Percentiles rank a stretch among this genome's conserved stretches.
These are phyloP conservation scores for Chrysophaeum taylorii DNA, from an alignment of 352 stramenopile species.

Conservation along the genomic window DNA sequence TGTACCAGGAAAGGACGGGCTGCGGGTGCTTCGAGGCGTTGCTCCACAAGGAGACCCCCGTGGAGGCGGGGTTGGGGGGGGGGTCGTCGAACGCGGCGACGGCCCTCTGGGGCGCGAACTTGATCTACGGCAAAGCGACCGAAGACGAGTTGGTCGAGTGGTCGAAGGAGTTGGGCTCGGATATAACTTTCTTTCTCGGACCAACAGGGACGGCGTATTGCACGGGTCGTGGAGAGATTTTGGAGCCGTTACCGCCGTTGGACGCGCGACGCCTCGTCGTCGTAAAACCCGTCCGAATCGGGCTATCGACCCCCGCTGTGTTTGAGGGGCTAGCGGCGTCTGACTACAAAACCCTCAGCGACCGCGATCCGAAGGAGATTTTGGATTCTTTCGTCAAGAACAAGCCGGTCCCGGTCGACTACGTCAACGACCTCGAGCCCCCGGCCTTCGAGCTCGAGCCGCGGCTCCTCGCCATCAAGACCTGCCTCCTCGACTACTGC, in stretches of 20 bases:
- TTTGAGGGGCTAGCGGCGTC: slow-evolving; percentile 48
- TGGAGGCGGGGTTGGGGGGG: slow-evolving; percentile 60
- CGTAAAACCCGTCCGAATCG: slow-evolving; percentile 58
- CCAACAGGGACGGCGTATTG: slow-evolving; percentile 59
- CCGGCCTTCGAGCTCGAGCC: slow-evolving; percentile 60
- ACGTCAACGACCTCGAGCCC: slow-evolving; percentile 66
- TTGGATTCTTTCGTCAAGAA: slow-evolving; percentile 41
- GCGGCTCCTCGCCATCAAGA: slow-evolving; percentile 49
- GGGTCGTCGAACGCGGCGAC: slow-evolving; percentile 62
- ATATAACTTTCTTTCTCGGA: slow-evolving; percentile 71
- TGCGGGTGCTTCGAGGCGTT: slow-evolving; percentile 45
- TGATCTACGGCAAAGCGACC: slow-evolving; percentile 53
- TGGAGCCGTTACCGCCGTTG: neutral
- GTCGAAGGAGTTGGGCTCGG: slow-evolving; percentile 58
- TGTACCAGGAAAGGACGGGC: slow-evolving; percentile 54
- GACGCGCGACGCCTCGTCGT: slow-evolving; percentile 40
- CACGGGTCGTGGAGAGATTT: slow-evolving; percentile 57
- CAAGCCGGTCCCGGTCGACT: slow-evolving; percentile 42
- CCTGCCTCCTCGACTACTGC: slow-evolving; percentile 40
- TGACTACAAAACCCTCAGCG: slow-evolving; percentile 54
- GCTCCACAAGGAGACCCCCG: slow-evolving; percentile 56
- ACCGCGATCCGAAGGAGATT: slow-evolving; percentile 46
- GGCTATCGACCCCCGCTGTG: slow-evolving; percentile 60
- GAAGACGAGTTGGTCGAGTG: slow-evolving; percentile 58
- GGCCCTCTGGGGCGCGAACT: slow-evolving; percentile 66